Base-by-base conservation (phyloP, 495 filamentous ascomycete species). In the Penicillium turbatum region DNA sequence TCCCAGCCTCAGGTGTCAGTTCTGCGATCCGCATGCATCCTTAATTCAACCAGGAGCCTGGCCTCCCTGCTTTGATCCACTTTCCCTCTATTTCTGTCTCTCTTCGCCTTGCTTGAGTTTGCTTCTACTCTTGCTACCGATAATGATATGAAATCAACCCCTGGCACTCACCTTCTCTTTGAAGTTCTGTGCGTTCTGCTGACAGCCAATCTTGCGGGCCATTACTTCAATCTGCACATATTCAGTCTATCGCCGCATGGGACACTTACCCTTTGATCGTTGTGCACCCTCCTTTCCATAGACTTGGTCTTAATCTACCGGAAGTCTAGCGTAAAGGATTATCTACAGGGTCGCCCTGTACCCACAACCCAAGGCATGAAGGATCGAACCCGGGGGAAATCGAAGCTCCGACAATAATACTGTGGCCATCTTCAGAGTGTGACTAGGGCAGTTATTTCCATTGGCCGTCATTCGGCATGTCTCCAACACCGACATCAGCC, bases 401-500 rank as follows among this genome's bases (percentile, higher is more conserved):
- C 32, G 36, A 46, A 24, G 39, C 35, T 39, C 26, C 35, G 39
- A 36, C 19, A 27, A 37, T 44, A 44, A 30, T 31, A 8, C 9
- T 30, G 41, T 19, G n/a, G 13, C 26, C n/a, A 17, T 15, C 7
- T 44, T n/a, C 15, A 35, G 21, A 38, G 13, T 16, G n/a, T 5
- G 35, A 36, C 27, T 19, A 15, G 31, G n/a, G 32, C 24, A 16
- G 32, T 54, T 16, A 41, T 48, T 16, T 9, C 15, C 24, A 26
- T 35, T 16, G 10, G 5, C 17, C 13, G 6, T 19, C 11, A 13
- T 13, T 27, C 27, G 37, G 42, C 34, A 66, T 67, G 64, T 34
- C 56, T 19, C 29, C 63, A 26, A 57, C 64, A 19, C 47, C 61
- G 27, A 64, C 64, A n/a, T 47, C 64, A 9, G 48, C 61, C 38